A percentile compares a stretch with the other conserved stretches of the same genome.
Evolutionary conservation across 495 filamentous ascomycete species (phyloP).

Genomic region (Parathielavia hyrcaniae): DNA sequence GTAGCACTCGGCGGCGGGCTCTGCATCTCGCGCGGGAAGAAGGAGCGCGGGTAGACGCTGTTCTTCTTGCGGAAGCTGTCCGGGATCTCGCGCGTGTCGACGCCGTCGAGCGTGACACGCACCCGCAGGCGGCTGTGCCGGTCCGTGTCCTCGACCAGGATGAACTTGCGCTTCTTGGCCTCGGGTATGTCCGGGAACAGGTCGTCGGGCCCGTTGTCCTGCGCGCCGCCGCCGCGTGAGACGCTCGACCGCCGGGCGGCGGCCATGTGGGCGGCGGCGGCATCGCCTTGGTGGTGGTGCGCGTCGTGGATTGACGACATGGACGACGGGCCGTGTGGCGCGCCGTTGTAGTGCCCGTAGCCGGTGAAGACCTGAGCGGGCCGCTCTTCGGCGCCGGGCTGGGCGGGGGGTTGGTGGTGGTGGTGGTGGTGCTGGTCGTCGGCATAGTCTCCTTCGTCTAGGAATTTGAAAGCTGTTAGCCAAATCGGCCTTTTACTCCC

Average conservation of each 20-base stretch:
- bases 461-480: conserved; percentile 31
- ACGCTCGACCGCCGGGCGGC: conserved; percentile 21
- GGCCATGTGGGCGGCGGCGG: conserved; percentile 31
- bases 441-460: conserved; percentile 52
- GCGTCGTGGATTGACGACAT: conserved; percentile 67
- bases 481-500: conserved; percentile 8
- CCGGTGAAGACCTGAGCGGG: conserved; percentile 72
- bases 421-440: conserved; percentile 58
- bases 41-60: conserved; percentile 83
- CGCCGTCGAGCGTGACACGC: conserved; percentile 76
- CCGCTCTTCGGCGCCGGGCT: conserved; percentile 55
- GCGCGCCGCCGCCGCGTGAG: conserved; percentile 25
- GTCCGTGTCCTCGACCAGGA: conserved; percentile 83
- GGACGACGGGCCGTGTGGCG: conserved; percentile 51
- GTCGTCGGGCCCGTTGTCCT: conserved; percentile 52
- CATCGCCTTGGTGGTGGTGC: conserved; percentile 55
- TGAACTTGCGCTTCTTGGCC: conserved; percentile 88
- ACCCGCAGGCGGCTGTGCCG: conserved; percentile 74
- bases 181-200: conserved; percentile 84
- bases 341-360: conserved; percentile 55
- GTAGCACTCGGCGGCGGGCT: conserved; percentile 62
- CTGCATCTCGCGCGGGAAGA: conserved; percentile 82
- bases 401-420: conserved; percentile 44
- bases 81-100: conserved; percentile 88
- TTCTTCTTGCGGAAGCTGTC: conserved; percentile 86